Conservation (phyloP, 257 asterid genomes). For the Solanum habrochaites region DNA sequence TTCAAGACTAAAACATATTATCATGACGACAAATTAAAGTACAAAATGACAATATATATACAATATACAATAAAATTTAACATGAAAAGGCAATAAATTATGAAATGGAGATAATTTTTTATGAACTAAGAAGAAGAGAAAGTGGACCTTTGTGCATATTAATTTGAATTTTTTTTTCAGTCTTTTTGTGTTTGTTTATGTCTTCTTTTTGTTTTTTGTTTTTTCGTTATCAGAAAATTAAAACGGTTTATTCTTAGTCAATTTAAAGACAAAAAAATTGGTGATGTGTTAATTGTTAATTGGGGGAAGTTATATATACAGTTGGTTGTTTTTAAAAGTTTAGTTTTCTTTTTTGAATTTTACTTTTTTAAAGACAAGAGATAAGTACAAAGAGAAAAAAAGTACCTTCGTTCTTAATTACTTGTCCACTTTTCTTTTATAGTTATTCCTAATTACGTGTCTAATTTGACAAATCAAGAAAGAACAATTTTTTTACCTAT, state of each 20-base stretch:
- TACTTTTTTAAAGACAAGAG: background rate
- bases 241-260: background rate
- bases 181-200: background rate
- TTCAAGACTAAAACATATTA: background rate
- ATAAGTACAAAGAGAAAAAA: background rate
- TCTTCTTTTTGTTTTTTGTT: background rate
- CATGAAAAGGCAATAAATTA: background rate
- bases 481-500: too few species aligned
- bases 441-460: fast-evolving
- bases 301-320: background rate
- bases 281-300: background rate
- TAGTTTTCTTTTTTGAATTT: background rate
- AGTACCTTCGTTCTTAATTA: too few species aligned
- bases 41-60: background rate
- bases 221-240: background rate
- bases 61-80: background rate
- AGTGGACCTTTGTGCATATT: background rate
- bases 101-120: background rate
- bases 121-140: background rate
- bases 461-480: fast-evolving
- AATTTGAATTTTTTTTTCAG: background rate
- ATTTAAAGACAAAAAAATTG: background rate
- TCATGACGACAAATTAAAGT: background rate
- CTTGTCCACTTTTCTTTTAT: too few species aligned
- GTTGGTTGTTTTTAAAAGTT: background rate